Evolutionary conservation across 306 rosid species (phyloP), one percentile per base, ranked within the genome.

Genomic region (Cicer chorassanicum): DNA sequence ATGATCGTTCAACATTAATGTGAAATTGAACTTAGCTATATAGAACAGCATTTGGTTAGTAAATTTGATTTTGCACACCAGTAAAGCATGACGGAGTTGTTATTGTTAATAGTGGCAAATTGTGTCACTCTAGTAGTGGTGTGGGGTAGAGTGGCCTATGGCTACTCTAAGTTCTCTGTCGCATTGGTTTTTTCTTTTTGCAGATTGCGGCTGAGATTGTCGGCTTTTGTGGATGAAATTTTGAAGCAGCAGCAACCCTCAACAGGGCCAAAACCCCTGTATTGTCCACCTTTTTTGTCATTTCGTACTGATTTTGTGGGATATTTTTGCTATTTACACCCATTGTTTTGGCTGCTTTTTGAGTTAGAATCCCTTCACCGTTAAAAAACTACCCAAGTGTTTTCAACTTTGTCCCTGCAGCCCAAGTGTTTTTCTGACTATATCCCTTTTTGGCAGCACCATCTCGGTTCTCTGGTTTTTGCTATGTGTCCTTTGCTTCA

Each of bases 1-100:
- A 11, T 68, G 13, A 39, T 41, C 1, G 9, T 55, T 73, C 40
- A 12, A 19, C 65, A 67, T 29, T 29, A 6, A 38, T 69, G 15
- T 70, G 46, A 81, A 62, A 51, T 53, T 34, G 69, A 75, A 42
- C 59, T 48, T 15, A 39, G 53, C 65, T 44, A 51, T 44, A 51
- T 29, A 7, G 11, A 54, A 54, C 12, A 70, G n/a, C 48, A 53
- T 38, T 74, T 48, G 34, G 12, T 43, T 14, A 41, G 68, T 39
- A 46, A 62, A 62, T n/a, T 14, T 39, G 68, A 62, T 62, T 41
- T 41, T 8, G 38, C 40, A 64, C 38, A 14, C 4, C 46, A 9
- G 7, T 53, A 7, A 66, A 41, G 56, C 46, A 43, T 2, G 39
- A 21, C 19, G 4, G 45, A 46, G 14, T 45, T 14, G 51, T 49